Evolutionary conservation across 1,284 basidiomycete genomes (phyloP), one percentile per base, ranked within the genome.

Genomic region (Trichosporon sp.): DNA sequence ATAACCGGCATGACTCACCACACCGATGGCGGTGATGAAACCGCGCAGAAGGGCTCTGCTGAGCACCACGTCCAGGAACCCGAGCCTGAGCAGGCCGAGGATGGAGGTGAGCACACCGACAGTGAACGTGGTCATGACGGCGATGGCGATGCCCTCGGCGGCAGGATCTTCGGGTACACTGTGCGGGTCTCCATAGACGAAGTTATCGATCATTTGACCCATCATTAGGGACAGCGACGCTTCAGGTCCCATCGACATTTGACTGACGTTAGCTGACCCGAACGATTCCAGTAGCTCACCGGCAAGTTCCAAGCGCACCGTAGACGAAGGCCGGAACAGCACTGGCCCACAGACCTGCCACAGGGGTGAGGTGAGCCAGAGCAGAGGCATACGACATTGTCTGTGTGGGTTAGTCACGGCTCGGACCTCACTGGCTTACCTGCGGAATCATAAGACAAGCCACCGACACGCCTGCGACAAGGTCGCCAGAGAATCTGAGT

Each of bases 11-110:
- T 2, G 12, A 77, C 81, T 68, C 66, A 83, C 83, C 4, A 83
- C 76, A 59, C 79, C 83, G 35, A 84, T 80, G 31, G 84, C 84
- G 2, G 83, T 84, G 63, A 85, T 89, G 82, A 97, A 98, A 5
- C 95, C 95, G 48, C 93, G 88, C 48, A 98, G 87, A 6, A 86
- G 79, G 4, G 95, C 93, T 70, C 93, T 89, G 74, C 91, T 93
- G n/a, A 98, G 88, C 2, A 98, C 91, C 16, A 97, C 95, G 81
- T 98, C 95, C 67, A 98, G 89, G 84, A 98, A 98, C 0, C 95
- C 95, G 0, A 98, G 87, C 19, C 94, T 88, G 78, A 96, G 90
- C 73, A 97, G 88, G 5, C 95, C 95, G 40, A 98, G 87, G 10
- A 92, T 80, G 76, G 93, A 93, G 0, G 93, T 91, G 76, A 98